Base-by-base conservation (phyloP, 148 eudicot genomes). In the Cornus florida region DNA sequence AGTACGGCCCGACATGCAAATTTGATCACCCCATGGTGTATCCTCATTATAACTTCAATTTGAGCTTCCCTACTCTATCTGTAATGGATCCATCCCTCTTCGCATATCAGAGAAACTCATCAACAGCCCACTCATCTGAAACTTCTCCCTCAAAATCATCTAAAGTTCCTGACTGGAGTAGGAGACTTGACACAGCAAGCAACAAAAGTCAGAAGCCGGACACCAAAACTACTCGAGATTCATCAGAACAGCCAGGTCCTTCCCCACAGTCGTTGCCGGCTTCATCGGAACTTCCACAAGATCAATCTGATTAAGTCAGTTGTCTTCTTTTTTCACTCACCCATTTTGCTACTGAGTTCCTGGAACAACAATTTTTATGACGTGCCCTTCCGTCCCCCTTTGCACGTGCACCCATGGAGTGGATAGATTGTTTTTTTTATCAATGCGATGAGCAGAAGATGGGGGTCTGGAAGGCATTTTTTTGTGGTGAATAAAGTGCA, bases 1-100 rank as follows among this genome's bases (percentile, higher is more conserved):
- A 91, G 80, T 92, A 82, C 33, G 97, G 97, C 3, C 87, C 91
- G 8, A 84, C 84, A 9, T 92, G 94, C 86, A 88, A 86, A 89
- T 92, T 70, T 43, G 88, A 92, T 74, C 97, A 92, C 82, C 97
- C 97, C 16, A 35, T 89, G 81, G 57, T 82, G 0, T 81, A 85
- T 81, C 22, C 83, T 81, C 22, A 82, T 22, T 69, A 84, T 31
- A 74, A 77, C 80, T 90, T 82, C 53, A 72, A 77, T 76, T 66
- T 78, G 68, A 74, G 77, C 81, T 43, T 82, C 43, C 91, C 90
- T 32, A 39, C 86, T 60, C 19, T 77, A 14, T 68, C 90, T 16
- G 14, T 78, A 2, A 17, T 83, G 39, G 72, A 88, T 65, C 73
- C 80, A 66, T 46, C 87, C 46, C 62, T 77, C 53, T 66, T 72